Percentiles rank a stretch among this genome's conserved stretches.
phyloP scores from a whole-genome alignment of 2,329 filamentous ascomycete species.

The Apiospora arundinis region DNA sequence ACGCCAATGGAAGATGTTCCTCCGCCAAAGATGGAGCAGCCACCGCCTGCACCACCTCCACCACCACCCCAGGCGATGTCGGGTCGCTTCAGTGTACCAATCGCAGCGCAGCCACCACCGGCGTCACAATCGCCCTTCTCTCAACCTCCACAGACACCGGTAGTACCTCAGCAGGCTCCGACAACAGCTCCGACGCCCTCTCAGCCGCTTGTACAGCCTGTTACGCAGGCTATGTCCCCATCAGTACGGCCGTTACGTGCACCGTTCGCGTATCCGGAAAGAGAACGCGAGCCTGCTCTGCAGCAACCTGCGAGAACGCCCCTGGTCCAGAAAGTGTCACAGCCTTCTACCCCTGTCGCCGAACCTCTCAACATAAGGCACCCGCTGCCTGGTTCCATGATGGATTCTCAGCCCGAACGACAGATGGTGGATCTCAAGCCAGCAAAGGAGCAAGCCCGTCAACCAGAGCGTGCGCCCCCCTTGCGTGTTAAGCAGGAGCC shows the following conservation, averaged over 20 bases:
- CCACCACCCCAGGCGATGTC: conserved; percentile 45
- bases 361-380: conserved; percentile 37
- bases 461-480: conserved; percentile 35
- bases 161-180: conserved; percentile 28
- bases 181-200: conserved; percentile 33
- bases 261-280: conserved; percentile 55
- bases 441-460: conserved; percentile 40
- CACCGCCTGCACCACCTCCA: conserved; percentile 44
- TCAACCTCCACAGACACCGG: conserved; percentile 37
- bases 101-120: conserved; percentile 40
- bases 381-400: conserved; percentile 37
- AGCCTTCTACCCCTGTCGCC: conserved; percentile 36
- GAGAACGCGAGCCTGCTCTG: conserved; percentile 43
- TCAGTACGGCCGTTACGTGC: conserved; percentile 50
- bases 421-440: conserved; percentile 40
- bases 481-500: conserved; percentile 58
- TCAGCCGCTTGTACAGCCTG: conserved; percentile 46
- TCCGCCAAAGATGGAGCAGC: conserved; percentile 51
- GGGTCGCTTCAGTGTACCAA: conserved; percentile 52
- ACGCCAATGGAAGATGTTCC: conserved; percentile 52
- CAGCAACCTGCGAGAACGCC: conserved; percentile 41
- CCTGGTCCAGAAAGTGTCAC: conserved; percentile 37
- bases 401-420: conserved; percentile 40
- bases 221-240: conserved; percentile 55
- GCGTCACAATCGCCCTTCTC: conserved; percentile 39